These are phyloP conservation scores for Trichoderma harzianum DNA, from an alignment of 2,329 filamentous ascomycete species.

Conservation along the genomic window DNA sequence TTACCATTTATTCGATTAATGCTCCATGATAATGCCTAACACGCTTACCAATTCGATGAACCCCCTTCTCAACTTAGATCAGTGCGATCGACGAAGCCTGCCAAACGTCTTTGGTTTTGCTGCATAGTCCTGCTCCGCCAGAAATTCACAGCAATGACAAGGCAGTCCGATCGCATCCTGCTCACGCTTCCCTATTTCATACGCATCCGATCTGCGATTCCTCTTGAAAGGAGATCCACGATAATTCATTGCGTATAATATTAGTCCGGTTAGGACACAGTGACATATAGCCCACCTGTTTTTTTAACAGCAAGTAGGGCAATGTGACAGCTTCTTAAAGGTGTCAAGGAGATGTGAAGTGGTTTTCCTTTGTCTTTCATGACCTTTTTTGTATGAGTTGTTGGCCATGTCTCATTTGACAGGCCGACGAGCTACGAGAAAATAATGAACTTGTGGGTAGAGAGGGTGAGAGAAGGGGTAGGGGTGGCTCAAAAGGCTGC, in stretches of 20 bases:
- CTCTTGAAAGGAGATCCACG: not conserved
- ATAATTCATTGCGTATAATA: conserved; percentile 7
- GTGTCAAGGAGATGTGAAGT: conserved; percentile 10
- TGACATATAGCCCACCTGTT: conserved; percentile 5
- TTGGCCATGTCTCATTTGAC: not conserved
- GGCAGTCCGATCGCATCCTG: not conserved
- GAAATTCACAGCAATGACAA: not conserved
- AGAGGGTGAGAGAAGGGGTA: not conserved
- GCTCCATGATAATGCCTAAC: conserved; percentile 10
- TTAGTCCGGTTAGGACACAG: not conserved
- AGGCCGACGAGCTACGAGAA: conserved; percentile 11
- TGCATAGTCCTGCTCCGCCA: not conserved
- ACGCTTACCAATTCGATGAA: conserved; percentile 1
- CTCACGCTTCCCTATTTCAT: not conserved
- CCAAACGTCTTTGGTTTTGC: not conserved
- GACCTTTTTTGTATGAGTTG: conserved; percentile 15
- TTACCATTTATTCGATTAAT: conserved; percentile 24
- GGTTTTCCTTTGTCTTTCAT: conserved; percentile 18
- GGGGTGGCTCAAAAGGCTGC: not conserved
- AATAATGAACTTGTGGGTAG: conserved; percentile 8
- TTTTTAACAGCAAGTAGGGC: conserved; percentile 2
- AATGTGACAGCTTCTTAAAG: not conserved
- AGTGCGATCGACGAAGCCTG: conserved; percentile 1
- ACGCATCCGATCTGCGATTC: not conserved
- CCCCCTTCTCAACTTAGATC: not conserved